A percentile compares a stretch with the other conserved stretches of the same genome.
These are phyloP conservation scores for Starmerella floris DNA, from an alignment of 805 yeast genomes.

Conservation along the genomic window DNA sequence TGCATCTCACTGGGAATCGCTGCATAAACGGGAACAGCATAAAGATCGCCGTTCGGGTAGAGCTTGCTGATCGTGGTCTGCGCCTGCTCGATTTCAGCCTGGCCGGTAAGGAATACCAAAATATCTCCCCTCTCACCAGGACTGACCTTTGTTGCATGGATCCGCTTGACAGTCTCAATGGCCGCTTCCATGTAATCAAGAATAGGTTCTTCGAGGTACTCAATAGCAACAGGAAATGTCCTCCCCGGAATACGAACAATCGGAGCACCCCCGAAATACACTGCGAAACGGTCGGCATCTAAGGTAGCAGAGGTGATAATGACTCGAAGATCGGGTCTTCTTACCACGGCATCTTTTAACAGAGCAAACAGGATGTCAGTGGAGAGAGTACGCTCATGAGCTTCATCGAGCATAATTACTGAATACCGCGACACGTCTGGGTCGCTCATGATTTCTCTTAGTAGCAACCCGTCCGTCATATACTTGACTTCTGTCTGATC, in stretches of 20 bases:
- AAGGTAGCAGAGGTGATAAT: constrained; percentile 90
- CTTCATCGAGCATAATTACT: constrained; percentile 89
- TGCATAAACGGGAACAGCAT: constrained; percentile 81
- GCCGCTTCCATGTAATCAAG: constrained; percentile 86
- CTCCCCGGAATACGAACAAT: constrained; percentile 85
- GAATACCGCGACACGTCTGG: constrained; percentile 54
- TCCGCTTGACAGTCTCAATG: constrained; percentile 71
- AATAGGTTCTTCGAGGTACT: constrained; percentile 75
- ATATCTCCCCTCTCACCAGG: constrained; percentile 49
- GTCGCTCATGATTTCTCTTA: constrained; percentile 71
- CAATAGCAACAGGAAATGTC: constrained; percentile 78
- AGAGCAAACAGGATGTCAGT: constrained; percentile 76
- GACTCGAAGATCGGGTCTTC: constrained; percentile 57
- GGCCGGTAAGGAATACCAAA: constrained; percentile 84
- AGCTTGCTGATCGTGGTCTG: constrained; percentile 45
- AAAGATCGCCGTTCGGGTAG: constrained; percentile 46
- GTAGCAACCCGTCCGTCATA: constrained; percentile 90
- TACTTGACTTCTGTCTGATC: constrained; percentile 64
- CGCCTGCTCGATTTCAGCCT: constrained; percentile 87
- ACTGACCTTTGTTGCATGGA: constrained; percentile 51
- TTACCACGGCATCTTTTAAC: constrained; percentile 50
- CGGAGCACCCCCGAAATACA: constrained; percentile 71
- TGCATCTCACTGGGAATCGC: constrained; percentile 80
- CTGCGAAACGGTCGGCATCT: constrained; percentile 76
- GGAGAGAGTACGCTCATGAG: constrained; percentile 80